Evolutionary conservation across 2,329 filamentous ascomycete genomes (phyloP).

Genomic region (Colletotrichum sp.): DNA sequence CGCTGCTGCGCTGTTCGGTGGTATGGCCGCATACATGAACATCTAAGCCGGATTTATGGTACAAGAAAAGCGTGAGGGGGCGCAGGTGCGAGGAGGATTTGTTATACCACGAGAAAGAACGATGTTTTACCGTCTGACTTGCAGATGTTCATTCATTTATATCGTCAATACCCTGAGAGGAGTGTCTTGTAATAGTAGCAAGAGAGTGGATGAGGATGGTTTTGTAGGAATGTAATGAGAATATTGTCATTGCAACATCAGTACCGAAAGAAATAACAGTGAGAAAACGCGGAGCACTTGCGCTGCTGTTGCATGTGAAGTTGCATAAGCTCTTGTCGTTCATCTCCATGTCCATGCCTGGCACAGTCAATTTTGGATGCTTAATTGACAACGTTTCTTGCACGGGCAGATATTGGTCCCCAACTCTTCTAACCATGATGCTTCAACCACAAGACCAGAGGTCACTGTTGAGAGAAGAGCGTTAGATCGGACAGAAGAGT

Average conservation of each 20-base stretch:
- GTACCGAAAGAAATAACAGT: neutral
- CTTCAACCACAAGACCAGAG: no score
- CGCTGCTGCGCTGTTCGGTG: conserved; percentile 51
- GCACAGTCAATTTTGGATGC: no score
- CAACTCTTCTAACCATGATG: no score
- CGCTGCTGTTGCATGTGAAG: no score
- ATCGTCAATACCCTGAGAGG: neutral
- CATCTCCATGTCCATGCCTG: no score
- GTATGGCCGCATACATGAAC: conserved; percentile 37
- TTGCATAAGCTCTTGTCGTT: no score
- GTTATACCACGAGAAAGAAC: neutral
- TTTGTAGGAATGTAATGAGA: neutral
- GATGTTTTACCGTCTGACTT: neutral
- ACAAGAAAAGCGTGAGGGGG: rapidly evolving
- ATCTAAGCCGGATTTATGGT: neutral
- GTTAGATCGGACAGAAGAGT: neutral
- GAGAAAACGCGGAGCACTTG: no score
- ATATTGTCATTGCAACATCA: neutral
- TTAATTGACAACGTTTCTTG: no score
- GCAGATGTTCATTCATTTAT: neutral
- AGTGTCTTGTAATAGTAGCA: neutral
- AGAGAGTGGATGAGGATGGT: neutral
- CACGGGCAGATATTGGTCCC: no score
- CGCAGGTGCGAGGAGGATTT: neutral
- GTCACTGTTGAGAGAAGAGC: rapidly evolving